Base-by-base conservation (phyloP, 1,284 basidiomycete species). In the Tilletia setariae region DNA sequence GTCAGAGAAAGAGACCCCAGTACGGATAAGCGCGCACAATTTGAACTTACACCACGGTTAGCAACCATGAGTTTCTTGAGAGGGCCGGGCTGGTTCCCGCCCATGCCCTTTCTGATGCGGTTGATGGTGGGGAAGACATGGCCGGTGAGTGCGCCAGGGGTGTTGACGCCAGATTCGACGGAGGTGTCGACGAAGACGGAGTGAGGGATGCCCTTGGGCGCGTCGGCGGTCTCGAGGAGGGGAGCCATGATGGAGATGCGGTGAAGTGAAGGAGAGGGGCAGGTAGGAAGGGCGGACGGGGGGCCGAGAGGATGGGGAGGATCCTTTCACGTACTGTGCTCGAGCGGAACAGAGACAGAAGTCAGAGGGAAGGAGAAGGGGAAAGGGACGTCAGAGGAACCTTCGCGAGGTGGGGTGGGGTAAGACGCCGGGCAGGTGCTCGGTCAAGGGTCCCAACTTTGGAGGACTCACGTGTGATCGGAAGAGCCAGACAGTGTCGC, bases 1-100 rank as follows among this genome's bases (percentile, higher is more conserved):
- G 23, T 23, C 35, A 51, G 30, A 30, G 51, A 66, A 4, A 42
- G 19, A 6, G 6, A 61, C 7, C 25, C n/a, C 44, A 21, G 13
- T 53, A 35, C 53, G 16, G 19, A 9, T 23, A 67, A 42, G 49
- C 16, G 47, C 35, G 53, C 21, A 9, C 3, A 61, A n/a, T 23
- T 46, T 25, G 63, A 59, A 8, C 74, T 66, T 67, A 76, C 79
- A 72, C 80, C 80, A 63, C 80, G 76, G 72, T 81, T 81, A 61
- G 80, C 80, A 30, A 81, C 80, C 73, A 81, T 74, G 67, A 81
- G 75, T 71, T 79, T 79, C 71, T 78, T 77, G 62, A 76, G 70
- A 9, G 74, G 74, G 42, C 72, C 74, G 19, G 72, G 67, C 15
- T 68, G 67, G 59, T 73, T 72, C 11, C 70, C 72, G n/a, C 70